Base-by-base conservation (phyloP, 805 yeast species). In the Ogataea ganodermae region DNA sequence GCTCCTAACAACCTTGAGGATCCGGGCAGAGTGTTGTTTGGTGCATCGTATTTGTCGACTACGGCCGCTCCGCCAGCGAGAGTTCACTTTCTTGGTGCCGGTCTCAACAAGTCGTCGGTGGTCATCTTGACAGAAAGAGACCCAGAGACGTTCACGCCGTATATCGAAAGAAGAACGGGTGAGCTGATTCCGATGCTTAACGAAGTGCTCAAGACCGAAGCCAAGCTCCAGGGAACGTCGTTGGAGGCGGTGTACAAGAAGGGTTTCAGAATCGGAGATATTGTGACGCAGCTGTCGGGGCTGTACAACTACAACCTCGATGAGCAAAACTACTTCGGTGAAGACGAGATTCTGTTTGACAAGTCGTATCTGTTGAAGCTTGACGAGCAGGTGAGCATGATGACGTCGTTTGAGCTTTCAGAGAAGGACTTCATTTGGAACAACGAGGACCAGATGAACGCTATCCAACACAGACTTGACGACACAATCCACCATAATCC, bases 51-150 rank as follows among this genome's bases (percentile, higher is more conserved):
- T 44, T 40, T 70, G 35, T 49, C 61, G 21, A 50, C 55, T 23
- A 17, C 58, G 3, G 62, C 66, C 6, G 59, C 66, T 2, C 54
- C 61, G 12, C 66, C 75, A 2, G 48, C 57, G 3, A 48, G 69
- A 35, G 40, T 70, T 3, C 59, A 61, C 2, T 57, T 71, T 35
- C 41, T 69, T 7, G 73, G 74, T 6, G 62, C 58, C 3, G 64
- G 59, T 21, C 33, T 56, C 14, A 37, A 50, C 32, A 50, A 56
- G 14, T 48, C 59, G 6, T 52, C 65, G 1, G 48, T 68, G 10
- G 56, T 63, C 2, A 42, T 59, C 33, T 62, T 67, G 3, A 55
- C 64, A 1, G 54, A 50, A n/a, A 40, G 48, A 22, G 48, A 52
- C 14, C 35, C 46, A 12, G 45, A 51, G 16, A 24, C 52, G 5